Evolutionary conservation across 495 filamentous ascomycete species (phyloP), one percentile per base, ranked within the genome.

Genomic region (Penicillium coprophilum): DNA sequence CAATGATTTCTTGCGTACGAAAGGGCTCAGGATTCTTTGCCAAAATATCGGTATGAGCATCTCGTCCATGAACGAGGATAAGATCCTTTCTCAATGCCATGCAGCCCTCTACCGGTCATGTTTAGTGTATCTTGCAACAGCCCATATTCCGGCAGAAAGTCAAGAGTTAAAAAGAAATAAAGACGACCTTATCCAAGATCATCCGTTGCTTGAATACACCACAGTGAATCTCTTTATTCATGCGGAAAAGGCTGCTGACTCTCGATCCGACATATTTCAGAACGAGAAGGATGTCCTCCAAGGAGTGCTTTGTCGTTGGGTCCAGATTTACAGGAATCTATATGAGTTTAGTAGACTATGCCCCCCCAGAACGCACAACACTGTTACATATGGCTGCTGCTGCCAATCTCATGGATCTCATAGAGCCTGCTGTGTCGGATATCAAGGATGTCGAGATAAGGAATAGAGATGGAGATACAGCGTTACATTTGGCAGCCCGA

Each of bases 21-120:
- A 59, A 50, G 51, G 57, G 27, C 51, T 59, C 19, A 12, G 39
- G 28, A 51, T 58, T 61, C 57, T 62, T 58, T 65, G 58, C 58
- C 46, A 61, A 49, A 40, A 24, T 8, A 55, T 56, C 50, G 44
- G n/a, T 11, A 21, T 6, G 4, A 51, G 46, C 2, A 24, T 24
- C 2, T 24, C 23, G 23, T 24, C 2, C 23, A 24, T 24, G 23
- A 24, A 55, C 23, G 31, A 7, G 11, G 31, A 46, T 6, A 32
- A 55, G 2, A 46, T 51, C 52, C 11, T 51, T 24, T 58, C 17
- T 20, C 10, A 23, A 31, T 55, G 34, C 23, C 58, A 36, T 28
- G 49, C 15, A 24, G 52, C 23, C 48, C 41, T 32, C 38, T 58
- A 58, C 44, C 50, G 49, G 49, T 53, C 49, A 9, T 58, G 56